Percentiles rank a stretch among this genome's conserved stretches.
phyloP scores from a whole-genome alignment of 768 basidiomycete genomes.

The Boletus vinaceobasis region DNA sequence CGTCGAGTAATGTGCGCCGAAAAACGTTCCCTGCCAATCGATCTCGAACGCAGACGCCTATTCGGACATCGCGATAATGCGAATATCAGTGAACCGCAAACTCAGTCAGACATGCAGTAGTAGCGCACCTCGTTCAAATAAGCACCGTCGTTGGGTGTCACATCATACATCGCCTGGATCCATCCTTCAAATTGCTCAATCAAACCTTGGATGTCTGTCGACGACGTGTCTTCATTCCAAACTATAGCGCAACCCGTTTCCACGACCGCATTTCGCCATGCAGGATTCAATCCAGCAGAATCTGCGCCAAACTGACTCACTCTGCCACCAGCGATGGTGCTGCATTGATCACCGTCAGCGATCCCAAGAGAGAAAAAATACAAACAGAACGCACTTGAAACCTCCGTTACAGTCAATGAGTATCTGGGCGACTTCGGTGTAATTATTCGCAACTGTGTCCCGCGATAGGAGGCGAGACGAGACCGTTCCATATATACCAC shows the following conservation, averaged over 20 bases:
- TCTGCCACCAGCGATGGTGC: constrained; percentile 44
- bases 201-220: constrained; percentile 8
- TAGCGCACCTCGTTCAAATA: constrained; percentile 47
- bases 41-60: constrained; percentile 44
- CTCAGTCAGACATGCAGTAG: neutral
- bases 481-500: constrained; percentile 10
- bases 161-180: constrained; percentile 21
- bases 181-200: constrained; percentile 5
- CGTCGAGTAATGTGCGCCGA: constrained; percentile 41
- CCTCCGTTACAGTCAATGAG: neutral
- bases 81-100: neutral
- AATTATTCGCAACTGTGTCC: constrained; percentile 23
- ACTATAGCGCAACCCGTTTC: constrained; percentile 1
- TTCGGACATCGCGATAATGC: neutral
- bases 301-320: constrained; percentile 35
- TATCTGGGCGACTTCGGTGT: constrained; percentile 22
- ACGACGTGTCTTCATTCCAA: constrained; percentile 20
- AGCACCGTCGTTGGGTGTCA: constrained; percentile 34
- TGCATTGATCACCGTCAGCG: constrained; percentile 19
- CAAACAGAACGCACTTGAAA: constrained; percentile 7
- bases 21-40: constrained; percentile 43
- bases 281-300: constrained; percentile 44
- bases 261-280: constrained; percentile 42
- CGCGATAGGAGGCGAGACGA: constrained; percentile 34
- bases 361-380: neutral